A percentile compares a stretch with the other conserved stretches of the same genome.
Conservation (phyloP, 768 basidiomycete species). For the Lactarius sanguifluus region DNA sequence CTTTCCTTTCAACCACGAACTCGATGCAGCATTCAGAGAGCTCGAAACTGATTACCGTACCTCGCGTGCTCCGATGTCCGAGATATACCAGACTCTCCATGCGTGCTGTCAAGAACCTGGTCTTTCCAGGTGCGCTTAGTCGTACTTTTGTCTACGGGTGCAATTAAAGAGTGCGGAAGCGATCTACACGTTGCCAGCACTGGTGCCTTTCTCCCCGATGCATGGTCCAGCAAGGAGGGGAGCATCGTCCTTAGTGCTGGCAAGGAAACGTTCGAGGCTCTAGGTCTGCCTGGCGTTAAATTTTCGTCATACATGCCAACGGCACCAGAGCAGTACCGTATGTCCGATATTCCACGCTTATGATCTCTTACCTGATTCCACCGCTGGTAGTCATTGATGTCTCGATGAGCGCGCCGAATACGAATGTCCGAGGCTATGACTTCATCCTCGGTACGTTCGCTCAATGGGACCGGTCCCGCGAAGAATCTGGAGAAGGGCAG, state of each 20-base stretch:
- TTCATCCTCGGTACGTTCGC: conserved; percentile 18
- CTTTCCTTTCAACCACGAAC: conserved; percentile 47
- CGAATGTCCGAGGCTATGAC: conserved; percentile 21
- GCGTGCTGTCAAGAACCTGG: conserved; percentile 34
- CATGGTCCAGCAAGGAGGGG: conserved; percentile 67
- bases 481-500: conserved; percentile 25
- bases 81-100: conserved; percentile 42
- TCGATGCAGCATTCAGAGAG: conserved; percentile 42
- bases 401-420: conserved; percentile 11
- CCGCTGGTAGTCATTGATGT: conserved; percentile 9
- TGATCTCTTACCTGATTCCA: conserved; percentile 30
- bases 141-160: conserved; percentile 25
- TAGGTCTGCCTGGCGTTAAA: conserved; percentile 58
- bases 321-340: conserved; percentile 39
- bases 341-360: conserved; percentile 39
- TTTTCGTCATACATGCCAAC: conserved; percentile 50
- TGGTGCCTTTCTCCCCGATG: conserved; percentile 44
- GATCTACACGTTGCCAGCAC: conserved; percentile 24
- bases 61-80: conserved; percentile 44
- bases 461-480: conserved; percentile 24
- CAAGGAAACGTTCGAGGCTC: conserved; percentile 57
- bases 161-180: not conserved
- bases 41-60: conserved; percentile 48
- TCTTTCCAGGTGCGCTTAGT: conserved; percentile 14
- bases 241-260: conserved; percentile 55